Conservation (phyloP, 176 grass and related monocot genomes). For the Cymbopogon citratus region DNA sequence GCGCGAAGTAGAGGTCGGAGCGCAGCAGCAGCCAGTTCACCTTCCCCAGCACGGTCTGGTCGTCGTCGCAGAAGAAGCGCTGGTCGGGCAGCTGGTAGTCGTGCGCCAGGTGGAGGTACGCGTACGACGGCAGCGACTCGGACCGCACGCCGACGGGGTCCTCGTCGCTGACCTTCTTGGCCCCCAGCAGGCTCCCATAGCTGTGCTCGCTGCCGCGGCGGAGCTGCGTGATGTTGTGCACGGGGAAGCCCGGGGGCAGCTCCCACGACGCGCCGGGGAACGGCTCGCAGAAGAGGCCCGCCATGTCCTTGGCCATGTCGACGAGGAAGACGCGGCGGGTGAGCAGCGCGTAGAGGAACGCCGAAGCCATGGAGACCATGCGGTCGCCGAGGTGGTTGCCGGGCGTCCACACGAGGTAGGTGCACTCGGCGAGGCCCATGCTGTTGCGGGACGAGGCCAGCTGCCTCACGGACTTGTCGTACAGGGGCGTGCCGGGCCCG, state of each 20-base stretch:
- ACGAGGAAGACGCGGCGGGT: constrained; percentile 52
- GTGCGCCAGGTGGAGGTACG: constrained; percentile 51
- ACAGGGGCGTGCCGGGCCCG: constrained; percentile 37
- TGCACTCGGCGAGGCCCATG: constrained; percentile 50
- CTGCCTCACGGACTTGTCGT: constrained; percentile 50
- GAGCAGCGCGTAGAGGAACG: constrained; percentile 65
- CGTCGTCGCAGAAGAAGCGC: constrained; percentile 65
- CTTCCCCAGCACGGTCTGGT: constrained; percentile 43
- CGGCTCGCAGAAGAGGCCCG: constrained; percentile 56
- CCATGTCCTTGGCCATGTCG: constrained; percentile 38
- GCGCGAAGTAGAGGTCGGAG: constrained; percentile 65
- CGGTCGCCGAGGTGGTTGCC: constrained; percentile 43
- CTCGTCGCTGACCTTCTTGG: constrained; percentile 19
- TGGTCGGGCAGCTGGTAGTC: constrained; percentile 45
- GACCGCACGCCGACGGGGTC: constrained; percentile 3
- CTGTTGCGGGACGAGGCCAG: constrained; percentile 27
- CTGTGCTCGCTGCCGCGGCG: constrained; percentile 36
- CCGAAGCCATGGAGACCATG: constrained; percentile 54
- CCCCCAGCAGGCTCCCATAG: constrained; percentile 34
- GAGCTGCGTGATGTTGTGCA: constrained; percentile 32
- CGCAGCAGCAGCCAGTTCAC: constrained; percentile 67
- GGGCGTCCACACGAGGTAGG: constrained; percentile 57
- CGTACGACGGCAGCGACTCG: constrained; percentile 38
- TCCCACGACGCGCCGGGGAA: constrained; percentile 59
- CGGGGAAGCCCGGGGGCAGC: constrained; percentile 34